Base-by-base conservation (phyloP, 345 rosid genomes). In the Aethionema arabicum region DNA sequence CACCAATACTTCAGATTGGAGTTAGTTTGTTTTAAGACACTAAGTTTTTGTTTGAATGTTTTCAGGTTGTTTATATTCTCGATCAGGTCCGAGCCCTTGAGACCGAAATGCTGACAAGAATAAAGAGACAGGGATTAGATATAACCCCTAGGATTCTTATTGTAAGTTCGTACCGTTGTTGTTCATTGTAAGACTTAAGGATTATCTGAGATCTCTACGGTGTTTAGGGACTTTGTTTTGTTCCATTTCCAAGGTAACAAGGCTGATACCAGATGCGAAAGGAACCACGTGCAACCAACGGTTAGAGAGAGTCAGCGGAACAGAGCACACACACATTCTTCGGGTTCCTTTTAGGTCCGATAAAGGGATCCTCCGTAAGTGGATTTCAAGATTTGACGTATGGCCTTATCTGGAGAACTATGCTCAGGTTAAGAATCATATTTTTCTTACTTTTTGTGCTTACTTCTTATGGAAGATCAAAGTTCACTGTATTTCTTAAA, bases 41-140 rank as follows among this genome's bases (percentile, higher is more conserved):
- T 47, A 7, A 14, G 10, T 7, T 49, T 49, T 49, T 16, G 15
- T 21, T 21, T 21, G 27, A 21, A 6, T 52, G 57, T 72, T 66
- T 66, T 53, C 72, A 93, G 99, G 72, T 93, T 77, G 99, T 93
- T 46, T 93, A 93, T 72, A 93, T 93, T 68, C 75, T 93, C 70
- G 99, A 93, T 76, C 97, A 93, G 88, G 99, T 93, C 14, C 96
- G 96, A 33, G 99, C 99, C 32, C 61, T 93, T 61, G 99, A 93
- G 79, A 79, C 73, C 32, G 95, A 90, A 81, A 93, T 93, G 99
- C 79, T 87, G 37, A 68, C 79, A 60, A 85, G 95, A 63, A 93
- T 90, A 74, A 68, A 81, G 84, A 83, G 75, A 70, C 97, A 90
- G 67, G 99, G 99, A 45, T 67, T 93, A 73, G 91, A 87, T 72